Conservation (phyloP, 345 rosid genomes). For the Jatropha curcas region DNA sequence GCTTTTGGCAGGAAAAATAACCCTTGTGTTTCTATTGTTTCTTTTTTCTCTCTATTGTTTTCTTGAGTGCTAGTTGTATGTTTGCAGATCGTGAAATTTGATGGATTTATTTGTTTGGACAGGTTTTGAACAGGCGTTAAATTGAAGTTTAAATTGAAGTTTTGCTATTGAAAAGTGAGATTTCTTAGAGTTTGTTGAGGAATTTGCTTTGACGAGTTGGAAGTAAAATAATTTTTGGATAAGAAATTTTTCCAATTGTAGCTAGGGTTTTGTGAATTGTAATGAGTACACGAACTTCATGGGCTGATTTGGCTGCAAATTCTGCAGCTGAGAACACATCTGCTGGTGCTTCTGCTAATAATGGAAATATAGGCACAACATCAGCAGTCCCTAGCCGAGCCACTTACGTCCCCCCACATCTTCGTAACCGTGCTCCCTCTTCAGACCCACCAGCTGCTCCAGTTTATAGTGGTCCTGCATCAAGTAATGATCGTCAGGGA, state of each 20-base stretch:
- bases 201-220: slow-evolving; percentile 13
- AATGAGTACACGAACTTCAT: slow-evolving; percentile 69
- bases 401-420: slow-evolving; percentile 86
- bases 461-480: slow-evolving; percentile 40
- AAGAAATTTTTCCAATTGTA: slow-evolving; percentile 3
- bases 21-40: background rate
- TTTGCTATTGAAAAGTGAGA: background rate
- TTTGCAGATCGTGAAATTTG: slow-evolving; percentile 1
- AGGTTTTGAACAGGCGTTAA: slow-evolving; percentile 29
- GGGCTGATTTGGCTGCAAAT: slow-evolving; percentile 96
- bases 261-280: slow-evolving; percentile 25
- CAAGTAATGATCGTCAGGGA: slow-evolving; percentile 45
- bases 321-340: slow-evolving; percentile 46
- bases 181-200: slow-evolving; percentile 5
- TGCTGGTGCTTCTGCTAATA: slow-evolving; percentile 47
- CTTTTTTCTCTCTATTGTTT: background rate
- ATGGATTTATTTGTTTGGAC: slow-evolving; percentile 8
- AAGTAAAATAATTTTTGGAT: slow-evolving; percentile 12
- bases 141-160: slow-evolving; percentile 10
- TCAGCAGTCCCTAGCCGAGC: slow-evolving; percentile 41
- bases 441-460: slow-evolving; percentile 58
- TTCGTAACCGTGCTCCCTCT: slow-evolving; percentile 60
- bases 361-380: slow-evolving; percentile 35
- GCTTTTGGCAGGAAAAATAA: background rate
- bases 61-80: background rate